phyloP scores from a whole-genome alignment of 129 eudicot species.

The Saposhnikovia divaricata region DNA sequence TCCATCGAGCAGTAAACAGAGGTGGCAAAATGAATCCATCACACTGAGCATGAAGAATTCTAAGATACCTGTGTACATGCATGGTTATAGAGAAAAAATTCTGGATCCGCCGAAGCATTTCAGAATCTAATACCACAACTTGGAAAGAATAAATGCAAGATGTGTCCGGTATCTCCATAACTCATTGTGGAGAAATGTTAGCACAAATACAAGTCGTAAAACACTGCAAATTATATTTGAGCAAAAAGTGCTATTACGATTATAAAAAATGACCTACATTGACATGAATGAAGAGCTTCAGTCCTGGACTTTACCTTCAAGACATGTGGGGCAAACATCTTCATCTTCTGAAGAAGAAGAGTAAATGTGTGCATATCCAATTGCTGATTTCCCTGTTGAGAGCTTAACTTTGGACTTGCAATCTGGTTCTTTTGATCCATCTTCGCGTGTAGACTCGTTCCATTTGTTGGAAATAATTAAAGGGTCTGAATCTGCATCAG shows the following conservation, averaged over 20 bases:
- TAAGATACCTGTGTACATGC: neutral
- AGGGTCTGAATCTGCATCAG: slow-evolving; percentile 61
- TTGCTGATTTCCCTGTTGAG: slow-evolving; percentile 40
- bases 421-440: slow-evolving; percentile 49
- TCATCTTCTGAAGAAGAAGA: slow-evolving; percentile 76
- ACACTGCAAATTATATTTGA: neutral
- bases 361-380: slow-evolving; percentile 63
- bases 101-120: neutral
- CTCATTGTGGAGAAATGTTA: neutral
- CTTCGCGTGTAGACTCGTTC: slow-evolving; percentile 63
- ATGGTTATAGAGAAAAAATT: neutral
- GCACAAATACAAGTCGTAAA: neutral
- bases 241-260: neutral
- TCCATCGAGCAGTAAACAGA: neutral
- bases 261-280: neutral
- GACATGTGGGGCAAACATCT: slow-evolving; percentile 98
- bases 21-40: neutral
- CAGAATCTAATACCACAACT: neutral
- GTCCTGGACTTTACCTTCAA: slow-evolving; percentile 51
- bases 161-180: neutral
- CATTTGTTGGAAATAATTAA: slow-evolving; percentile 56
- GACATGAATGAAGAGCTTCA: neutral
- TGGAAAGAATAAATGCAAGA: neutral
- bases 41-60: neutral
- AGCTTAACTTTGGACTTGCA: slow-evolving; percentile 53